Base-by-base conservation (phyloP, 352 stramenopile genomes). In the Phytophthora constricta region DNA sequence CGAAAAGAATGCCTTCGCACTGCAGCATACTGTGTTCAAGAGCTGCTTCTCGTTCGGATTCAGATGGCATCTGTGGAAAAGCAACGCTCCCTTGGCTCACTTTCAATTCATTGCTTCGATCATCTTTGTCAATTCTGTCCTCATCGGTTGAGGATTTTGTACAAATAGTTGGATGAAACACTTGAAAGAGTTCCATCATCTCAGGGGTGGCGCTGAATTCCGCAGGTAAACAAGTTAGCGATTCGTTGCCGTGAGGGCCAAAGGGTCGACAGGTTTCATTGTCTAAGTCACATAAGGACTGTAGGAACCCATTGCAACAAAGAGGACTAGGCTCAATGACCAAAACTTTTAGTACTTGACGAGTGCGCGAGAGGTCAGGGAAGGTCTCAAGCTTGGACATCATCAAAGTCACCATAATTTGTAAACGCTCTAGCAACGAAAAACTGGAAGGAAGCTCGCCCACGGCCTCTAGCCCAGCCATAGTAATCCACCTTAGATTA, bases 231-330 rank as follows among this genome's bases (percentile, higher is more conserved):
- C 47, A 56, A n/a, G 17, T n/a, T 11, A 33, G n/a, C 10, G 41
- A 17, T 10, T 33, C 10, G 9, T 11, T 1, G 3, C 11, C 25
- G 10, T 31, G 42, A n/a, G 37, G 10, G 26, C 14, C 17, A 13
- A 53, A 16, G 31, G 16, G 23, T 23, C 59, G 37, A 22, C 72
- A 76, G 1, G 48, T 60, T 20, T 22, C n/a, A 23, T 48, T 74
- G 2, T 9, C 64, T 10, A 84, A 49, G 58, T 79, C 42, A 50
- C 76, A 84, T 5, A 9, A 25, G 13, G 33, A 49, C n/a, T 52
- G 46, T 9, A 79, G 45, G 37, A 80, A 80, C 9, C 75, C 75
- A 45, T 80, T 70, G 33, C 68, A 80, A 56, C 65, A 72, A 22
- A 73, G 34, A 33, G 37, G 39, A n/a, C 51, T 51, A 5, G 28